A percentile compares a stretch with the other conserved stretches of the same genome.
Conservation (phyloP, 129 eudicot species). For the Flaveria trinervia region DNA sequence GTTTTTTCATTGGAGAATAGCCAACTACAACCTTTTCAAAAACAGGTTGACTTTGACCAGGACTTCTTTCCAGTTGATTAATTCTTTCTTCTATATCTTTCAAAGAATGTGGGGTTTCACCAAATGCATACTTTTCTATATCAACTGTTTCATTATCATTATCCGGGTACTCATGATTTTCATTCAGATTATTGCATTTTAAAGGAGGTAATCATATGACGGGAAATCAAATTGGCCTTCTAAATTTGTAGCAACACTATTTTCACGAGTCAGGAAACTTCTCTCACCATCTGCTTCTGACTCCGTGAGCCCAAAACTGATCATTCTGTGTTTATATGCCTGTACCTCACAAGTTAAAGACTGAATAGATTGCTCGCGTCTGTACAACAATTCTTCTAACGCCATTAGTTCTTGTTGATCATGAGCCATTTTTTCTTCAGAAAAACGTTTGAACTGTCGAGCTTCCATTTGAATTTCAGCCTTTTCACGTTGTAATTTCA, state of each 20-base stretch:
- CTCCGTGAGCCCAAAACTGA: constrained; percentile 84
- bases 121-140: constrained; percentile 75
- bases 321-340: constrained; percentile 77
- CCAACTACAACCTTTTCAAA: constrained; percentile 81
- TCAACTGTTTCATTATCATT: constrained; percentile 54
- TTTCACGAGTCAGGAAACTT: constrained; percentile 43
- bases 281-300: constrained; percentile 69
- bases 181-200: constrained; percentile 63
- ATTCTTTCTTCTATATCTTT: constrained; percentile 75
- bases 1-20: constrained; percentile 69
- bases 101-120: constrained; percentile 75
- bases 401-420: constrained; percentile 68
- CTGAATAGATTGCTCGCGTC: constrained; percentile 73
- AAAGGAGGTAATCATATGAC: constrained; percentile 60
- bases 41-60: constrained; percentile 56
- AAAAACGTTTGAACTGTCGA: constrained; percentile 76
- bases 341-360: constrained; percentile 77
- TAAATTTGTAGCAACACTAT: constrained; percentile 38
- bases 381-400: constrained; percentile 77
- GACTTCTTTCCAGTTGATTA: constrained; percentile 65
- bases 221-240: constrained; percentile 56
- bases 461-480: constrained; percentile 90
- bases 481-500: constrained; percentile 88
- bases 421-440: constrained; percentile 91
- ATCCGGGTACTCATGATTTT: constrained; percentile 50